Evolutionary conservation across 768 basidiomycete genomes (phyloP).

Genomic region (Hericium erinaceus): DNA sequence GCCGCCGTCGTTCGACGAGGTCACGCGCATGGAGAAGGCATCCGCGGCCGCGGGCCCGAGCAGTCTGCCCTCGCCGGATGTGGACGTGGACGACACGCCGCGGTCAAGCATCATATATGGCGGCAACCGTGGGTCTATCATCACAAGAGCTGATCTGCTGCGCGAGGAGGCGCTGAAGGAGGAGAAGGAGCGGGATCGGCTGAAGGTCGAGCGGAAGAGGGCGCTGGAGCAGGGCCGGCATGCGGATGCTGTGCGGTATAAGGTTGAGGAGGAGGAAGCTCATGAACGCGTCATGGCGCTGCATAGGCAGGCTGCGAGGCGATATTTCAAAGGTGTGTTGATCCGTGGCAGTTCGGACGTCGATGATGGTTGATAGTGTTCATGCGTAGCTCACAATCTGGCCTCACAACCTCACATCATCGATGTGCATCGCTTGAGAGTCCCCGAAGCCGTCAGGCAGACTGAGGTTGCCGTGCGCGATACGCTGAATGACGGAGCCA

Average conservation of each 20-base stretch:
- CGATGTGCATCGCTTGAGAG: constrained; percentile 27
- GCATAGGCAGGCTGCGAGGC: constrained; percentile 24
- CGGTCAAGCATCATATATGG: constrained; percentile 21
- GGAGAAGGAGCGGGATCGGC: constrained; percentile 18
- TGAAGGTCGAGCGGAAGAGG: constrained; percentile 15
- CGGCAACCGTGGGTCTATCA: constrained; percentile 16
- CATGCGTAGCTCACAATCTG: constrained; percentile 23
- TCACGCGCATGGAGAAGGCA: not conserved
- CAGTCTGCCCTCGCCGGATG: constrained; percentile 1
- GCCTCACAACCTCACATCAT: constrained; percentile 21
- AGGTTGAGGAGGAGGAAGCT: constrained; percentile 22
- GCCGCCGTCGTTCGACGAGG: constrained; percentile 9
- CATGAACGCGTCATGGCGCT: constrained; percentile 19
- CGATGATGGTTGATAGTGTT: not conserved
- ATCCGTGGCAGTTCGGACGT: not conserved
- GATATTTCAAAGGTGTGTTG: constrained; percentile 25
- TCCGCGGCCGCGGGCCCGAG: constrained; percentile 1
- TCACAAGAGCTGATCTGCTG: constrained; percentile 21
- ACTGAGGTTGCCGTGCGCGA: constrained; percentile 25
- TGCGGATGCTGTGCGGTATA: constrained; percentile 19
- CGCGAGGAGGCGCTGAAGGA: constrained; percentile 20
- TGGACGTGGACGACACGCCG: constrained; percentile 6
- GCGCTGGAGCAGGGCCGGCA: constrained; percentile 18
- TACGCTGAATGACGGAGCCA: constrained; percentile 18
- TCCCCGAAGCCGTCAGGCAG: constrained; percentile 21